Evolutionary conservation across 176 grass and related monocot species (phyloP).

Genomic region (Cenchrus purpureus): DNA sequence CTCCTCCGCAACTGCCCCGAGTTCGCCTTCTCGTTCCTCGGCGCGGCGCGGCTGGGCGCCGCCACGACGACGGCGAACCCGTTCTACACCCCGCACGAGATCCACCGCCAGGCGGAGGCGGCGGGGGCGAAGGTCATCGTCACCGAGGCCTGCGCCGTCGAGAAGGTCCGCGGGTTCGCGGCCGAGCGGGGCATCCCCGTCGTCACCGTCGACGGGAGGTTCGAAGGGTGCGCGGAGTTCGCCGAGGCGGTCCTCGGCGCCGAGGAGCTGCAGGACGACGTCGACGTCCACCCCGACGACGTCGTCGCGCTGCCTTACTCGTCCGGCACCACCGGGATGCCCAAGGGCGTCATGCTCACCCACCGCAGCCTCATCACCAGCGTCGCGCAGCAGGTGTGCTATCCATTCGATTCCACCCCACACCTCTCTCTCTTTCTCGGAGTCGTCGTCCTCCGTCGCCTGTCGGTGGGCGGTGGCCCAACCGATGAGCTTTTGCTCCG

Average conservation of each 20-base stretch:
- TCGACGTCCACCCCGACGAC: conserved; percentile 63
- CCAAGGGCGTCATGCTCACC: conserved; percentile 96
- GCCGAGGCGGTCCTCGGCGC: conserved; percentile 38
- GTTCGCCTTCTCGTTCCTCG: conserved; percentile 79
- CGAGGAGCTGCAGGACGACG: conserved; percentile 48
- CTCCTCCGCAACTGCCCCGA: conserved; percentile 82
- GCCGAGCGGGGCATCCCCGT: conserved; percentile 30
- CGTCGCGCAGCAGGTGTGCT: conserved; percentile 76
- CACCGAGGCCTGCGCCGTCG: conserved; percentile 80
- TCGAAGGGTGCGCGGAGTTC: conserved; percentile 72
- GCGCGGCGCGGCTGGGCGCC: conserved; percentile 60
- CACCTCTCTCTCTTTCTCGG: no score
- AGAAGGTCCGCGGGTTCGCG: conserved; percentile 62
- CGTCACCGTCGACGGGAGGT: conserved; percentile 57
- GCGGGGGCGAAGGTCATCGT: conserved; percentile 63
- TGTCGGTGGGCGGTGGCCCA: neutral
- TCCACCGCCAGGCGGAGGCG: conserved; percentile 69
- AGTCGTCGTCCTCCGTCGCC: neutral
- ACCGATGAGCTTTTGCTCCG: neutral
- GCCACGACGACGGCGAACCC: conserved; percentile 77
- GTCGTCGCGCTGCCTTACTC: conserved; percentile 85
- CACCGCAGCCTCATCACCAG: conserved; percentile 97
- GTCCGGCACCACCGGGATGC: conserved; percentile 80
- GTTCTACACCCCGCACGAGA: conserved; percentile 75
- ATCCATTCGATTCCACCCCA: neutral